phyloP scores from a whole-genome alignment of 1,139 yeast species.

The Saccharomyces pastorianus region DNA sequence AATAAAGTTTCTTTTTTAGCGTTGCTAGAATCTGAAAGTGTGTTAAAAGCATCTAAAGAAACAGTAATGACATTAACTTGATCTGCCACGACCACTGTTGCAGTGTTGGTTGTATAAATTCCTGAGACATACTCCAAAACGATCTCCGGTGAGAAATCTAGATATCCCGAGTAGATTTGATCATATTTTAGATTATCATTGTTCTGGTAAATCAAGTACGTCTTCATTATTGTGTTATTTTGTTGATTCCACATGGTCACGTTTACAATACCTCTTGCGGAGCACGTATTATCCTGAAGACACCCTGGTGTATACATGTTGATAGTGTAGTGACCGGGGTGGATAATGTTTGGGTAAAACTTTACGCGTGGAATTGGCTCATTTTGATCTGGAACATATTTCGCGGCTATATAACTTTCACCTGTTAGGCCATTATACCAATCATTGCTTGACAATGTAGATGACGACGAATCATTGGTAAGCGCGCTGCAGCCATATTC shows the following conservation, averaged over 20 bases:
- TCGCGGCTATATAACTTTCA: conserved; percentile 33
- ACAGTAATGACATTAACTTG: conserved; percentile 51
- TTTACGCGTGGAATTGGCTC: conserved; percentile 37
- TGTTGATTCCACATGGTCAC: conserved; percentile 50
- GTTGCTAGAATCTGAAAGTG: conserved; percentile 29
- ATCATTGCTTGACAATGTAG: conserved; percentile 20
- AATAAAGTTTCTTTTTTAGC: conserved; percentile 30
- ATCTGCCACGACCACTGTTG: conserved; percentile 60
- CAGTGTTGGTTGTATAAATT: conserved; percentile 24
- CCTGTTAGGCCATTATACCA: conserved; percentile 29
- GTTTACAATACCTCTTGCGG: conserved; percentile 64
- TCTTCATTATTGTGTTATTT: conserved; percentile 36
- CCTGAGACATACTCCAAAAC: conserved; percentile 38
- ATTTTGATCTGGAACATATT: conserved; percentile 20
- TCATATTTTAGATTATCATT: conserved; percentile 78
- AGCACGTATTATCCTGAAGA: conserved; percentile 57
- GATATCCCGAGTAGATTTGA: conserved; percentile 59
- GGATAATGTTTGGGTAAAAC: conserved; percentile 62
- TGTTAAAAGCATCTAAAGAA: conserved; percentile 40
- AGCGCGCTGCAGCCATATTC: conserved; percentile 48
- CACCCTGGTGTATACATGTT: conserved; percentile 86
- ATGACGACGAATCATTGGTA: conserved; percentile 29
- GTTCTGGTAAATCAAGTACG: conserved; percentile 58
- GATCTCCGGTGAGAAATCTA: conserved; percentile 52
- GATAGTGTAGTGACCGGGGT: conserved; percentile 68